Evolutionary conservation across 176 grass and related monocot species (phyloP), one percentile per base, ranked within the genome.

Genomic region (Rhipidocladum racemiflorum): DNA sequence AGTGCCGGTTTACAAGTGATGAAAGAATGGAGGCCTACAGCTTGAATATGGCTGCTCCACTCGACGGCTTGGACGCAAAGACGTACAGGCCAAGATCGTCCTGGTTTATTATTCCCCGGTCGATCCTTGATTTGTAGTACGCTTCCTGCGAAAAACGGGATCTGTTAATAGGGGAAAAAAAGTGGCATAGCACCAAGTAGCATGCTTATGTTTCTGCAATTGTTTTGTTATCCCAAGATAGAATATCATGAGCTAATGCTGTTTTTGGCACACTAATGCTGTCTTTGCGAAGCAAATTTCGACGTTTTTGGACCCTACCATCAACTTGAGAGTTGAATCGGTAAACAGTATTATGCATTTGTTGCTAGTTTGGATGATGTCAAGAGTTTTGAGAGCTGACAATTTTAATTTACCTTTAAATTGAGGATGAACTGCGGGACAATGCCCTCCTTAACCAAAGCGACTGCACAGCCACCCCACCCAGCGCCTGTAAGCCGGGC

Each of bases 31-130:
- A 6, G 25, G 46, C 38, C 65, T 87, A 95, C 77, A 95, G 68
- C 57, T 82, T 98, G 28, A 98, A 70, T 85, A 98, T 90, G 76
- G 95, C 90, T 38, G 95, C 92, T 24, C 92, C 95, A 56, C 95
- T 98, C 18, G 95, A 98, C n/a, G 95, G 95, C 85, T 92, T 98
- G 15, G 95, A 98, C 9, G 95, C 92, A 14, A 98, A 98, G 13
- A 98, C 79, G 45, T 95, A 95, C 6, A 93, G 85, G 8, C 88
- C 92, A 9, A 98, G 81, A 55, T 98, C 86, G 3, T 61, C 78
- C 79, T 91, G 82, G 55, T 80, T 85, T 51, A 98, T 91, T 27
- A 98, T n/a, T 44, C 95, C 90, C 46, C 86, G 60, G 12, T 95
- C 79, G n/a, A 98, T 90, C 87, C 95, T 89, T 16, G 82, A 89